Evolutionary conservation across 192 early-diverging fungal genomes (phyloP).

Genomic region (Backusella australiensis): DNA sequence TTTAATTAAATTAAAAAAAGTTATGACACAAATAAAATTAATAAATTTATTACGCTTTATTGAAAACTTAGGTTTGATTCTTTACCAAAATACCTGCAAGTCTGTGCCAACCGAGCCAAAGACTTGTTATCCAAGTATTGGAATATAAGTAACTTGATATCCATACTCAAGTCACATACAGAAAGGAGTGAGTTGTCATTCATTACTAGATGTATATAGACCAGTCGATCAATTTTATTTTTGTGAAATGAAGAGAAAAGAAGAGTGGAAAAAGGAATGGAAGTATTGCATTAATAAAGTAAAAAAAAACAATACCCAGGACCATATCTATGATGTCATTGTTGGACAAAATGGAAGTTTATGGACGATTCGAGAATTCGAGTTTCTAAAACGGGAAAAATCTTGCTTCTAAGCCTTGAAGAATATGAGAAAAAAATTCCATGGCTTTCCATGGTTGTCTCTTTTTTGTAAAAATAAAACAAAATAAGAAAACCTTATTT

Average conservation of each 20-base stretch:
- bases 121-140: conserved; percentile 12
- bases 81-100: conserved; percentile 15
- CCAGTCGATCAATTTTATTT: not conserved
- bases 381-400: not conserved
- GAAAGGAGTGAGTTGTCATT: not conserved
- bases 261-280: not conserved
- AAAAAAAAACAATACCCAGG: not conserved
- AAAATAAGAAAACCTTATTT: not conserved
- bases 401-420: not conserved
- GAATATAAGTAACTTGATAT: conserved; percentile 7
- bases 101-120: conserved; percentile 1
- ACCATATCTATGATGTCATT: not conserved
- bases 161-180: conserved; percentile 14
- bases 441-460: not conserved
- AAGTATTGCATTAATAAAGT: not conserved
- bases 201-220: not conserved
- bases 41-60: not conserved
- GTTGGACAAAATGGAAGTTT: not conserved
- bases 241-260: not conserved
- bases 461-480: not conserved
- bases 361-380: not conserved
- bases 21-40: not conserved
- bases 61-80: not conserved
- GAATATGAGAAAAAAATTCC: not conserved
- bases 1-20: not conserved